Conservation (phyloP, 140 eudicot genomes). For the Ambrosia hybrid region DNA sequence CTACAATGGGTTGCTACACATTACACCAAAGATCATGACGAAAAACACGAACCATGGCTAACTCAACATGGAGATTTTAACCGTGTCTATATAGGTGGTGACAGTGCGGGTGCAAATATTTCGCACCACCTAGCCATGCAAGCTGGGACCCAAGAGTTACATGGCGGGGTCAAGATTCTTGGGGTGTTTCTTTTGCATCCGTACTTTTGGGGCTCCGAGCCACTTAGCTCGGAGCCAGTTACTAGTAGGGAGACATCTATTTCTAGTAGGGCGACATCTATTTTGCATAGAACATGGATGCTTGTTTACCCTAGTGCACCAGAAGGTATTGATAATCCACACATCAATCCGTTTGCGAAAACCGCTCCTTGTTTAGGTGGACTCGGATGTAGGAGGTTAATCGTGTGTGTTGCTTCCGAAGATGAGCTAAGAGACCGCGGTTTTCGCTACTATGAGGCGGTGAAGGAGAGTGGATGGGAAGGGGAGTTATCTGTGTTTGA, state of each 20-base stretch:
- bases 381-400: constrained; percentile 40
- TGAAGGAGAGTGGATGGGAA: constrained; percentile 51
- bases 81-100: constrained; percentile 51
- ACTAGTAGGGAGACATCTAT: constrained; percentile 6
- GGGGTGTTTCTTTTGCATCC: constrained; percentile 47
- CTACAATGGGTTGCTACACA: constrained; percentile 49
- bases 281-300: constrained; percentile 34
- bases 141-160: constrained; percentile 32
- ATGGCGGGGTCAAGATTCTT: constrained; percentile 31
- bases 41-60: constrained; percentile 48
- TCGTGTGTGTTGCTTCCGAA: constrained; percentile 48
- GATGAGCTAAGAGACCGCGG: constrained; percentile 47
- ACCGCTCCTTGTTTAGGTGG: constrained; percentile 39
- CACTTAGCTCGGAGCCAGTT: constrained; percentile 33
- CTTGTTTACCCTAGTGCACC: constrained; percentile 32
- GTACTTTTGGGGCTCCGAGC: constrained; percentile 45
- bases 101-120: constrained; percentile 59
- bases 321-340: constrained; percentile 40
- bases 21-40: not conserved
- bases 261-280: not conserved
- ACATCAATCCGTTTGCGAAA: constrained; percentile 44
- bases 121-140: constrained; percentile 49
- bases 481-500: constrained; percentile 43
- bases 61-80: constrained; percentile 39
- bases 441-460: constrained; percentile 36